Percentiles rank a stretch among this genome's conserved stretches.
Conservation (phyloP, 441 rosid genomes). For the Viola pubescens region DNA sequence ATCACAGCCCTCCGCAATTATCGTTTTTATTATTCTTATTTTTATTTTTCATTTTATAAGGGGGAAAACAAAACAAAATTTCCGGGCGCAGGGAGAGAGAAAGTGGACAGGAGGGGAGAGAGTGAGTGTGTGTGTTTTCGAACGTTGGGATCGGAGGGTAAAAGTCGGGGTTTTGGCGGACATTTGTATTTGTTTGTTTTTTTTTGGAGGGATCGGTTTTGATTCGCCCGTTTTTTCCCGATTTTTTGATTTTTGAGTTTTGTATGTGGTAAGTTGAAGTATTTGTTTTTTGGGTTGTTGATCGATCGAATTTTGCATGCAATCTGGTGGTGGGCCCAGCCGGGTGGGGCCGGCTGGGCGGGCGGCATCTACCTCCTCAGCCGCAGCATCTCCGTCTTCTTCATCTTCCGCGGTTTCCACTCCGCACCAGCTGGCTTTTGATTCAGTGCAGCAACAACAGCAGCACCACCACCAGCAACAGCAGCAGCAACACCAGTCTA, state of each 20-base stretch:
- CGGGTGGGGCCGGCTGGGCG: slow-evolving; percentile 72
- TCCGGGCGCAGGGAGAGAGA: background rate
- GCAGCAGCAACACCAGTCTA: slow-evolving; percentile 37
- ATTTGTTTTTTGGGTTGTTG: background rate
- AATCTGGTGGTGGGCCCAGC: slow-evolving; percentile 80
- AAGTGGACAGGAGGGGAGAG: background rate
- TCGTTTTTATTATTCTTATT: slow-evolving; percentile 8
- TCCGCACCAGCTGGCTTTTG: slow-evolving; percentile 47
- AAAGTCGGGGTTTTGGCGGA: slow-evolving; percentile 25
- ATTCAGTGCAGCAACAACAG: slow-evolving; percentile 60
- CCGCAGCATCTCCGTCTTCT: slow-evolving; percentile 92
- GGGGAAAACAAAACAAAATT: background rate
- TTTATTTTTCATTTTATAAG: background rate
- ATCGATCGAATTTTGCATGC: slow-evolving; percentile 45
- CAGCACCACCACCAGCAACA: slow-evolving; percentile 39
- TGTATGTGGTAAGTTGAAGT: slow-evolving; percentile 15
- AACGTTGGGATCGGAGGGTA: slow-evolving; percentile 60
- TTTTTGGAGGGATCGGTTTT: slow-evolving; percentile 20
- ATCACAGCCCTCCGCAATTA: slow-evolving; percentile 9
- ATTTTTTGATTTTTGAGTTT: slow-evolving; percentile 21
- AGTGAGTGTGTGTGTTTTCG: slow-evolving; percentile 23
- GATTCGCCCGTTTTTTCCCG: background rate
- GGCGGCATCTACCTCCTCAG: slow-evolving; percentile 79
- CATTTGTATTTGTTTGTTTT: background rate
- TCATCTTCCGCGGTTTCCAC: slow-evolving; percentile 89